Conservation (phyloP, 2,329 filamentous ascomycete genomes). For the Diaporthe caulivora region DNA sequence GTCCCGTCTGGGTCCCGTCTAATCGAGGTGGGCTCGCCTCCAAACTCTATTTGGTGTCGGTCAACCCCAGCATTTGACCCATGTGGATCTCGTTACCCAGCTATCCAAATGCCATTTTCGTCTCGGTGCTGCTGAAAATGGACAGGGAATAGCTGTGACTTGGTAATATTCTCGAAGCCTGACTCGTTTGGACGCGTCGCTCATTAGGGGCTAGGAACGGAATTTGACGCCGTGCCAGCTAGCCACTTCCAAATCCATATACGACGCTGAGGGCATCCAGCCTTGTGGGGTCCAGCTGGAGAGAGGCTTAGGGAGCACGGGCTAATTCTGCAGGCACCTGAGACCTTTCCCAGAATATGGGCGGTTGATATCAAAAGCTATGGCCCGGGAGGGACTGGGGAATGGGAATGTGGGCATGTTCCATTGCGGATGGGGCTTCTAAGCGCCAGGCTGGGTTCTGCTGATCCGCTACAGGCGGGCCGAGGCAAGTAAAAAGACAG, state of each 20-base stretch:
- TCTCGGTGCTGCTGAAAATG: not conserved
- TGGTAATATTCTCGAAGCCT: not conserved
- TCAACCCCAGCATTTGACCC: not conserved
- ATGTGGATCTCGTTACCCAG: not conserved
- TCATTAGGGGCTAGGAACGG: not conserved
- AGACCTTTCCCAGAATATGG: not conserved
- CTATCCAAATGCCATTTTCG: not conserved
- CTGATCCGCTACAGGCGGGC: constrained; percentile 24
- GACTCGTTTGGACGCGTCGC: not conserved
- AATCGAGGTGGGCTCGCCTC: not conserved
- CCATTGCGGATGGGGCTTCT: constrained; percentile 15
- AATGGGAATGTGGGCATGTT: constrained; percentile 24
- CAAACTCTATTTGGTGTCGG: not conserved
- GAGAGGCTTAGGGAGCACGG: not conserved
- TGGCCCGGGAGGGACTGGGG: not conserved
- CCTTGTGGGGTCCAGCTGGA: not conserved
- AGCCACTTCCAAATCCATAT: not conserved
- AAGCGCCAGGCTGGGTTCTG: not conserved
- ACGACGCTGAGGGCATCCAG: not conserved
- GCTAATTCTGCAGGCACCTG: not conserved
- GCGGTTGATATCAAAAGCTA: constrained; percentile 1
- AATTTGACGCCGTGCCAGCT: not conserved
- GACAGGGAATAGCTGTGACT: not conserved
- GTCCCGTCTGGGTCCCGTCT: too few relatives aligned
- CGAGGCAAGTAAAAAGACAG: constrained; percentile 10